These are phyloP conservation scores for Coemansia sp. DNA, from an alignment of 192 early-diverging fungal species.

Conservation along the genomic window DNA sequence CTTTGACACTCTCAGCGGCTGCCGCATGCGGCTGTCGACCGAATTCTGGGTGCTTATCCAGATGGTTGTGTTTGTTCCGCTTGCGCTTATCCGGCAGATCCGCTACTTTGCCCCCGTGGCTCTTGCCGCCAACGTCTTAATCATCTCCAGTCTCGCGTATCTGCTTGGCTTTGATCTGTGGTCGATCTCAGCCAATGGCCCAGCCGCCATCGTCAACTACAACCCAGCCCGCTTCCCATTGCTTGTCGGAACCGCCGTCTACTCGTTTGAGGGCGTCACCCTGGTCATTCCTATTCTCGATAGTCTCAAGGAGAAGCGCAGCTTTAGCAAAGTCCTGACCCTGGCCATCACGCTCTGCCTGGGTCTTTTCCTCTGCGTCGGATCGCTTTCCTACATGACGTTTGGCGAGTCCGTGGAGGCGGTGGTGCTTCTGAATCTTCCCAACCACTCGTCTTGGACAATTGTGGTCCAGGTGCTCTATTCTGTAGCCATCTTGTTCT, in stretches of 20 bases:
- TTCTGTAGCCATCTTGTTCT: constrained; percentile 91
- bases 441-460: constrained; percentile 67
- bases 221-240: constrained; percentile 80
- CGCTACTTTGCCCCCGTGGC: constrained; percentile 85
- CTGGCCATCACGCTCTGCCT: constrained; percentile 76
- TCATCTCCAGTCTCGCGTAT: constrained; percentile 83
- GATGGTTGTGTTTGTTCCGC: constrained; percentile 73
- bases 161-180: constrained; percentile 80
- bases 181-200: constrained; percentile 46
- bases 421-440: constrained; percentile 88
- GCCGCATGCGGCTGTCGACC: constrained; percentile 61
- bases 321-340: constrained; percentile 80
- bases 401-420: constrained; percentile 88
- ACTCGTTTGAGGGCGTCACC: constrained; percentile 89
- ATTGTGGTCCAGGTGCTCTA: constrained; percentile 81
- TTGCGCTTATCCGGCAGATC: constrained; percentile 91
- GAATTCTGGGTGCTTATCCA: constrained; percentile 83
- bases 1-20: constrained; percentile 69
- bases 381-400: constrained; percentile 81
- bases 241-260: constrained; percentile 95
- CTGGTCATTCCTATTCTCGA: constrained; percentile 73
- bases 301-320: constrained; percentile 81
- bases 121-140: constrained; percentile 90
- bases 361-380: constrained; percentile 80
- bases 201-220: constrained; percentile 71